A percentile compares a stretch with the other conserved stretches of the same genome.
Conservation (phyloP, 768 basidiomycete species). For the Jaapia argillacea region DNA sequence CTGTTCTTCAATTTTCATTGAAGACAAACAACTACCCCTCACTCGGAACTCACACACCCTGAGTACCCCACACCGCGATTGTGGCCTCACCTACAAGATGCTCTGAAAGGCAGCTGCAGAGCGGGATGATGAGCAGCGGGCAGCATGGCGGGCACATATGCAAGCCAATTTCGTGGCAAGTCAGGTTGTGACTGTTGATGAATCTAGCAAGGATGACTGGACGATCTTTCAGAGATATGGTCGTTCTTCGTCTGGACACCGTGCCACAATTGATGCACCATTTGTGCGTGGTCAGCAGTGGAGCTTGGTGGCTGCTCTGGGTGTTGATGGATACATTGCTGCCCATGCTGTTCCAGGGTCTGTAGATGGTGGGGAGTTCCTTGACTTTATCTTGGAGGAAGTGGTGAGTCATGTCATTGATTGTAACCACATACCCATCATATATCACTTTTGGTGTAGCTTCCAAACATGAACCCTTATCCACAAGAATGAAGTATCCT, state of each 20-base stretch:
- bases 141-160: conserved; percentile 7
- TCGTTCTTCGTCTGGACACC: conserved; percentile 11
- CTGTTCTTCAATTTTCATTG: too few relatives aligned
- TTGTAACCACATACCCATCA: not conserved
- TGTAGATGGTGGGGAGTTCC: conserved; percentile 18
- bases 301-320: conserved; percentile 18
- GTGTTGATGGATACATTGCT: conserved; percentile 16
- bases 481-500: conserved; percentile 1
- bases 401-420: conserved; percentile 11
- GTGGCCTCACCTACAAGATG: conserved; percentile 13
- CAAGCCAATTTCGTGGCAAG: conserved; percentile 6
- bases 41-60: too few relatives aligned
- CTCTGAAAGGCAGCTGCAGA: conserved; percentile 9
- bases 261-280: conserved; percentile 6
- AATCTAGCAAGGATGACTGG: conserved; percentile 20
- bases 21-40: too few relatives aligned
- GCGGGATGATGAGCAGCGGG: conserved; percentile 8
- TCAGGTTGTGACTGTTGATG: conserved; percentile 18
- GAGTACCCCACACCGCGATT: too few relatives aligned
- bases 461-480: conserved; percentile 9
- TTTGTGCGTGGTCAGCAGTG: conserved; percentile 16
- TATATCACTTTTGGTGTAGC: conserved; percentile 5
- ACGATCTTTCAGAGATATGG: conserved; percentile 18
- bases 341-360: conserved; percentile 17
- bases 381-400: conserved; percentile 20